A percentile compares a stretch with the other conserved stretches of the same genome.
These are phyloP conservation scores for Novymonas esmeraldas DNA, from an alignment of 208 protist genomes.

Conservation along the genomic window DNA sequence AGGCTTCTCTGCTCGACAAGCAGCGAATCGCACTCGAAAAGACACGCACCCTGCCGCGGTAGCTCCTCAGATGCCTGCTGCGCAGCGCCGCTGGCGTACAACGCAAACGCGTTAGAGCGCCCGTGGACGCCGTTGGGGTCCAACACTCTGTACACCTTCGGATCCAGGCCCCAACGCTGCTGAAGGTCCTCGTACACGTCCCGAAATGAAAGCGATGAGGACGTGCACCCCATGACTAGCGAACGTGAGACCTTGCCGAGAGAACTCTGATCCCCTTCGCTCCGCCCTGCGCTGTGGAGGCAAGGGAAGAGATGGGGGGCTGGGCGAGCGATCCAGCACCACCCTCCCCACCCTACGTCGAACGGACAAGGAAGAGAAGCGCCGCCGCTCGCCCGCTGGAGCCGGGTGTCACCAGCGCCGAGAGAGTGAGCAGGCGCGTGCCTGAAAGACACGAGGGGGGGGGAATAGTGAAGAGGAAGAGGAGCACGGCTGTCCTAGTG, in stretches of 20 bases:
- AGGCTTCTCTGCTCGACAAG: conserved; percentile 25
- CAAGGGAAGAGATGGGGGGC: neutral
- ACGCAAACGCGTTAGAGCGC: conserved; percentile 25
- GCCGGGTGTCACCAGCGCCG: no score
- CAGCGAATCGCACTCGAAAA: conserved; percentile 24
- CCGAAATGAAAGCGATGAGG: conserved; percentile 25
- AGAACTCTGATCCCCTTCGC: neutral
- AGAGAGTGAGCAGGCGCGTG: no score
- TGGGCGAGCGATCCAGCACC: no score
- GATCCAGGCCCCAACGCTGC: conserved; percentile 17
- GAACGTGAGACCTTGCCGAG: neutral
- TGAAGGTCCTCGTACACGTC: conserved; percentile 24
- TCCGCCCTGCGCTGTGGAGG: neutral
- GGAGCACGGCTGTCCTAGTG: no score
- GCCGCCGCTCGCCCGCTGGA: no score
- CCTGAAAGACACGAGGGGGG: no score
- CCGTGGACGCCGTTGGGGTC: conserved; percentile 11
- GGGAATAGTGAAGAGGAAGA: no score
- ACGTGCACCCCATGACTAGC: conserved; percentile 25
- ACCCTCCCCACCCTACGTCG: no score
- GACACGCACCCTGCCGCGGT: neutral
- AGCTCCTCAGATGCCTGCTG: conserved; percentile 18
- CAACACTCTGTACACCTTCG: conserved; percentile 5
- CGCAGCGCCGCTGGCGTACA: conserved; percentile 8
- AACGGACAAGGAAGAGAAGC: neutral